These are phyloP conservation scores for Magnusiomyces sp. DNA, from an alignment of 1,139 yeast species.

Conservation along the genomic window DNA sequence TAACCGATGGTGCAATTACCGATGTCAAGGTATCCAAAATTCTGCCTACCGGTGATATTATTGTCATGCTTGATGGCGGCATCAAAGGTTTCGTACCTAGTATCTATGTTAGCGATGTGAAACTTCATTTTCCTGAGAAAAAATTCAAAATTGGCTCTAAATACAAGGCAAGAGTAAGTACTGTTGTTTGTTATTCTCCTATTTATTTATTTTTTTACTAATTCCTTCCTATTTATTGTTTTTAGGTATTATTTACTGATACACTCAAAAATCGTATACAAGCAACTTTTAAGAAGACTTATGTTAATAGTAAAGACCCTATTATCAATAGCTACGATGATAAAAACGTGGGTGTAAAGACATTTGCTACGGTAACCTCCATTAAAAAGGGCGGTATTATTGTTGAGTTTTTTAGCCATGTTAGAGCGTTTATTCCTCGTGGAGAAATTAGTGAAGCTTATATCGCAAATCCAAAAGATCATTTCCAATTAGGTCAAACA, in stretches of 20 bases:
- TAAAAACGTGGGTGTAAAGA: conserved; percentile 50
- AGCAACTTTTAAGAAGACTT: conserved; percentile 74
- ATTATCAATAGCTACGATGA: conserved; percentile 46
- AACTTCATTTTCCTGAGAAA: conserved; percentile 81
- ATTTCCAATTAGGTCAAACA: conserved; percentile 77
- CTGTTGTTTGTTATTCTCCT: conserved; percentile 6
- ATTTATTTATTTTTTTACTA: conserved; percentile 17
- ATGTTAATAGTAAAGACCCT: conserved; percentile 56
- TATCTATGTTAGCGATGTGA: conserved; percentile 74
- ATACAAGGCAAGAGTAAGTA: conserved; percentile 56
- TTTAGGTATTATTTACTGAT: conserved; percentile 34
- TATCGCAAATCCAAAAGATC: conserved; percentile 68
- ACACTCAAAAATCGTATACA: conserved; percentile 38
- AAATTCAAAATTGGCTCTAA: conserved; percentile 78
- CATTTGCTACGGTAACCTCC: conserved; percentile 68
- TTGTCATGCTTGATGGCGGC: conserved; percentile 53
- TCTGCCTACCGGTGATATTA: conserved; percentile 61
- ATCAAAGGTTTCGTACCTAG: conserved; percentile 72
- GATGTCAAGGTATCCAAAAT: conserved; percentile 48
- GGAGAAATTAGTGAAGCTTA: conserved; percentile 85
- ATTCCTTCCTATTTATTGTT: conserved; percentile 3
- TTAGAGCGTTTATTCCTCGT: conserved; percentile 75
- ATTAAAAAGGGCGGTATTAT: conserved; percentile 62
- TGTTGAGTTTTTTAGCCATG: conserved; percentile 70
- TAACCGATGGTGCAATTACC: conserved; percentile 59